phyloP scores from a whole-genome alignment of 768 basidiomycete genomes.

The Amanita pseudoporphyria region DNA sequence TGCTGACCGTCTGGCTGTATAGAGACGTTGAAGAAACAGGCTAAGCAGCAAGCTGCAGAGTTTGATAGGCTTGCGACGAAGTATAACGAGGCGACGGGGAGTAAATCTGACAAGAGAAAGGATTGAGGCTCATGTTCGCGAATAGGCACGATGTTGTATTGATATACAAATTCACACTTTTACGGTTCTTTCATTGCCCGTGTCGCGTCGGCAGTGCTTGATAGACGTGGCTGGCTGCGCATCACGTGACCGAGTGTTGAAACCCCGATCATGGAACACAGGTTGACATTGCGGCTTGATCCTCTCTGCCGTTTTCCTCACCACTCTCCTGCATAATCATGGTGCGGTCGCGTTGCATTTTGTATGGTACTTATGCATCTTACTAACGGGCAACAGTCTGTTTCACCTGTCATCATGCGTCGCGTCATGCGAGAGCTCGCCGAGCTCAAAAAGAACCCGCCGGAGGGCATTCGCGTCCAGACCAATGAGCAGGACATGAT shows the following conservation, averaged over 20 bases:
- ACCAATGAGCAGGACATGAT: slow-evolving; percentile 84
- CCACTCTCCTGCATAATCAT: background rate
- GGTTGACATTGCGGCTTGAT: background rate
- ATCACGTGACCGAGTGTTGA: slow-evolving; percentile 1
- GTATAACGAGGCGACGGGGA: slow-evolving; percentile 63
- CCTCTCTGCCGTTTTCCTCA: background rate
- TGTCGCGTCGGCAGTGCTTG: too few relatives aligned
- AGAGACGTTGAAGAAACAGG: slow-evolving; percentile 82
- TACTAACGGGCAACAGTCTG: slow-evolving; percentile 20
- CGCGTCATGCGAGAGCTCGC: slow-evolving; percentile 82
- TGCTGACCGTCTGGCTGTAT: background rate
- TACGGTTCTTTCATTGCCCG: background rate
- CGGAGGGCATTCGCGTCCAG: slow-evolving; percentile 87
- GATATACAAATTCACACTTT: too few relatives aligned
- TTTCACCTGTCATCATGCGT: slow-evolving; percentile 57
- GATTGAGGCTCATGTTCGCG: slow-evolving; percentile 31
- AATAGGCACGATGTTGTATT: too few relatives aligned
- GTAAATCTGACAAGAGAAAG: slow-evolving; percentile 45
- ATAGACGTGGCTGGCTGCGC: too few relatives aligned
- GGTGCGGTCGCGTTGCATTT: background rate
- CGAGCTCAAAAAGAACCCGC: slow-evolving; percentile 73
- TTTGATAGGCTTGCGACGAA: slow-evolving; percentile 77
- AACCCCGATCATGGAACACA: background rate
- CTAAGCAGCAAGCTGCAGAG: slow-evolving; percentile 64
- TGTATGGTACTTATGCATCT: background rate